These are phyloP conservation scores for Phyllachora maydis DNA, from an alignment of 2,329 filamentous ascomycete species.

Conservation along the genomic window DNA sequence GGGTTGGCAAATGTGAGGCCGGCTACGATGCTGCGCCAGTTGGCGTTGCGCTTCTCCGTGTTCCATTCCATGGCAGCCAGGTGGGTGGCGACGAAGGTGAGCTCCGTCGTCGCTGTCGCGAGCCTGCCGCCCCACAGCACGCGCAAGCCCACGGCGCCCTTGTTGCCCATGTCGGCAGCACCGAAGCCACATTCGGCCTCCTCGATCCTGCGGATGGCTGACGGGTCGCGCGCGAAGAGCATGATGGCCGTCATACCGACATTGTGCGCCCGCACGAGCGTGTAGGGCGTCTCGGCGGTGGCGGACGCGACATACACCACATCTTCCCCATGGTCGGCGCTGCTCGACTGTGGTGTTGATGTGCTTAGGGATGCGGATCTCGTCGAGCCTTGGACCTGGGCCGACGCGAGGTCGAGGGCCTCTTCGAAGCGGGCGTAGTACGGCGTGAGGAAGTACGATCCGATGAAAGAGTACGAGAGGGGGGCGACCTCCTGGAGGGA, in stretches of 20 bases:
- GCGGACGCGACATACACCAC: background rate
- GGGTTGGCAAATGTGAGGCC: conserved; percentile 54
- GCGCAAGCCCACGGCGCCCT: conserved; percentile 71
- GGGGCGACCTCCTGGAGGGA: conserved; percentile 87
- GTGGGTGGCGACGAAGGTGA: conserved; percentile 80
- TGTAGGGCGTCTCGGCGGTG: conserved; percentile 27
- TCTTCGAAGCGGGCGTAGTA: conserved; percentile 56
- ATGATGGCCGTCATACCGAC: conserved; percentile 81
- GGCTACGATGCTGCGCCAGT: conserved; percentile 73
- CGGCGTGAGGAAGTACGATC: conserved; percentile 54
- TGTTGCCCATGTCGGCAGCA: conserved; percentile 78
- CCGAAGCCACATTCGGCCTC: conserved; percentile 75
- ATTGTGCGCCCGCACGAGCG: conserved; percentile 49
- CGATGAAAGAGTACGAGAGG: conserved; percentile 66
- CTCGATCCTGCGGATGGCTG: conserved; percentile 42
- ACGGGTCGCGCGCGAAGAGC: conserved; percentile 52
- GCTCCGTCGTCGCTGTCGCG: conserved; percentile 25
- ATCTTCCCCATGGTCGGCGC: conserved; percentile 3
- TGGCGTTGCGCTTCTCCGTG: conserved; percentile 54
- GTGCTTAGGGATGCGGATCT: too few relatives aligned
- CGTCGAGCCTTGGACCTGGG: too few relatives aligned
- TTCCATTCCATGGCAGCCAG: conserved; percentile 75
- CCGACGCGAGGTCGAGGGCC: conserved; percentile 49
- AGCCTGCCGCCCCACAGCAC: conserved; percentile 29
- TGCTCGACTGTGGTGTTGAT: too few relatives aligned